Evolutionary conservation across 225 moss, liverwort and hornwort genomes (phyloP), one percentile per base, ranked within the genome.

Genomic region (Physcomitrellopsis africana): DNA sequence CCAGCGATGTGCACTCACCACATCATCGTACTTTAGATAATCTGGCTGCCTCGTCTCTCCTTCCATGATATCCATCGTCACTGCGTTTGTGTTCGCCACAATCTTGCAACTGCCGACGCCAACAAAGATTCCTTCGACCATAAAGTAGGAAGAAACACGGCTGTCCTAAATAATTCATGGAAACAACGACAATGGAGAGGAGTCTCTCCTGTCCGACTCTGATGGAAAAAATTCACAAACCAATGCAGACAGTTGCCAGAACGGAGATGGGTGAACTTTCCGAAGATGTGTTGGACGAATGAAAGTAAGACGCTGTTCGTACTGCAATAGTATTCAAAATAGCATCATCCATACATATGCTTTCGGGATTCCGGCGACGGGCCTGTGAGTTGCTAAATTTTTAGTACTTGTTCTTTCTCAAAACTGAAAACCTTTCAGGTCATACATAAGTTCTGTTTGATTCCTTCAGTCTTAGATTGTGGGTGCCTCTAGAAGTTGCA

Each of bases 21-120:
- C 89, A 68, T 95, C 92, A 14, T 90, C 88, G 29, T 51, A 62
- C 42, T 95, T 95, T 17, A 95, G 77, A 70, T 86, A 89, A 3
- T 82, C 85, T 9, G 91, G 91, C 8, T 84, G 82, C 49, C 68
- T 77, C 6, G 51, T 64, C 19, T 81, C 80, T 32, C 80, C 77
- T 79, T 73, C 60, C 8, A 80, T 2, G 0, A 85, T 79, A 62
- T 88, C 83, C 88, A 88, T 88, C 27, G 61, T 42, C 55, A 29
- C 66, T n/a, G 1, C 41, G 64, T 42, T 52, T 42, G 41, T 22
- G 42, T 51, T 37, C 17, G 52, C 42, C 17, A 3, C n/a, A 27
- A 20, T 9, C 54, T 49, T 26, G 15, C 10, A 41, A 42, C 41
- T 53, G 42, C 52, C 54, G 20, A 62, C 19, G 54, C 3, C 13